Evolutionary conservation across 805 yeast species (phyloP), one percentile per base, ranked within the genome.

Genomic region (Saccharomycopsis sp.): DNA sequence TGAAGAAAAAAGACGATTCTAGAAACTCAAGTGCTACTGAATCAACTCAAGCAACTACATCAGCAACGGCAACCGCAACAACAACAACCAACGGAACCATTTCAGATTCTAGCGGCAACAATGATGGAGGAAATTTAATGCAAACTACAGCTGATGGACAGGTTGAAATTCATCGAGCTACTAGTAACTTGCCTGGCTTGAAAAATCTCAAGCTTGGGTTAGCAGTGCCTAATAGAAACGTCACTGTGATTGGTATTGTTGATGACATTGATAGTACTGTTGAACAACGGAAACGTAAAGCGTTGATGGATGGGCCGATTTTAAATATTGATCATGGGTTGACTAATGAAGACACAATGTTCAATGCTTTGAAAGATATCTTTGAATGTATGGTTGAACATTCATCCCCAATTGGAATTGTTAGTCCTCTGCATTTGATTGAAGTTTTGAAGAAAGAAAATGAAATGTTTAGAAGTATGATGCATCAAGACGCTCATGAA

Each of bases 401-500:
- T 58, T 64, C 66, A 41, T 70, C 82, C 3, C 68, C 72, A 17
- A 78, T 75, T 1, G 97, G 97, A 3, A 85, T 93, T 1, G 89
- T 87, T 0, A 84, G 95, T 1, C 96, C 97, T 0, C 66, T 70
- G 23, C 72, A 75, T 53, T 73, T 93, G 40, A 75, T 93, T 36
- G 81, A 78, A 38, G 81, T 81, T 43, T 67, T 90, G 44, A 90
- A 87, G 60, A 74, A 74, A 45, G 89, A 85, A 53, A 93, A 90
- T 59, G 85, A 80, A 54, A 66, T 90, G 55, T 93, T 93, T 61
- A 70, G 95, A 51, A 81, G 87, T 46, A 79, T 85, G 35, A 89
- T 88, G 96, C 98, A 93, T 60, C 98, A 93, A 59, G 98, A 93
- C 67, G 97, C 97, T 4, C 98, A 93, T 63, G 98, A 93, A 64